These are phyloP conservation scores for Komagataella mondaviorum DNA, from an alignment of 805 yeast species.

Conservation along the genomic window DNA sequence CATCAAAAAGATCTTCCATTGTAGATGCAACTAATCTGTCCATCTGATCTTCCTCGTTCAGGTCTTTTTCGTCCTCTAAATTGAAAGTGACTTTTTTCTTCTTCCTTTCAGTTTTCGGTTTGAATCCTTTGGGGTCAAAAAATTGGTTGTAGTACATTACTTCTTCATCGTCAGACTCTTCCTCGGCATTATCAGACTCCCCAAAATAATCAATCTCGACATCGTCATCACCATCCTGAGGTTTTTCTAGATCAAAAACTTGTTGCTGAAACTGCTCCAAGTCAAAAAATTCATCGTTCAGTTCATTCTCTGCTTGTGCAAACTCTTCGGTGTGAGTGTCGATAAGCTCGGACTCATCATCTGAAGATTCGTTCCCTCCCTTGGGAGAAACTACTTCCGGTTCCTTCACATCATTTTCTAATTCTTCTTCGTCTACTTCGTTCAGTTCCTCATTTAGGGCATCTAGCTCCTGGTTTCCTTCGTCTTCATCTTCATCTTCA, in stretches of 20 bases:
- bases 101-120: constrained; percentile 11
- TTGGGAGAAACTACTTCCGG: constrained; percentile 7
- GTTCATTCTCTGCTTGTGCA: constrained; percentile 41
- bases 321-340: constrained; percentile 6
- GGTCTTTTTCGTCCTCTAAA: constrained; percentile 4
- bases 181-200: constrained; percentile 39
- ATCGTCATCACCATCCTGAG: constrained; percentile 30
- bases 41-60: constrained; percentile 20
- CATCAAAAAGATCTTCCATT: constrained; percentile 48
- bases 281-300: constrained; percentile 76
- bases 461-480: constrained; percentile 6
- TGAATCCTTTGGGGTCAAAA: constrained; percentile 25
- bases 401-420: constrained; percentile 61
- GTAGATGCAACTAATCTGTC: constrained; percentile 47
- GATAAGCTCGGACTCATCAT: constrained; percentile 8
- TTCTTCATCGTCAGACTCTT: constrained; percentile 22
- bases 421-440: constrained; percentile 20
- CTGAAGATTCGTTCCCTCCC: constrained; percentile 6
- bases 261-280: constrained; percentile 75
- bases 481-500: constrained; percentile 13
- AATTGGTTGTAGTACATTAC: constrained; percentile 54
- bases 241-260: constrained; percentile 48
- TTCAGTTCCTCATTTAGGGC: constrained; percentile 5
- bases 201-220: constrained; percentile 40
- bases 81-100: constrained; percentile 1